Base-by-base conservation (phyloP, 768 basidiomycete genomes). In the Boletus reticuloceps region DNA sequence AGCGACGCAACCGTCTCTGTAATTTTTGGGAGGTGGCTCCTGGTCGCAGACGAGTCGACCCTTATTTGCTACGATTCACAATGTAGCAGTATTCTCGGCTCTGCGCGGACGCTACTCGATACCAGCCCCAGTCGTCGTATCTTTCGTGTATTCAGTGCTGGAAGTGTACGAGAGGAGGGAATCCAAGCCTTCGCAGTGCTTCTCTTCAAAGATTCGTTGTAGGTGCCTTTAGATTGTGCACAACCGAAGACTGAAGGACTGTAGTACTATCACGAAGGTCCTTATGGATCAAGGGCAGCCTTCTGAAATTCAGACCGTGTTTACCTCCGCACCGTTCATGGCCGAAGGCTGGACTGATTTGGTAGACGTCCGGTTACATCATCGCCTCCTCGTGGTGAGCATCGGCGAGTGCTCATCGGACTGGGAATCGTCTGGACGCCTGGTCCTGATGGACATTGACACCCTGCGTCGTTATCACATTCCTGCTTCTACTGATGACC, bases 41-140 rank as follows among this genome's bases (percentile, higher is more conserved):
- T 59, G 19, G 54, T 59, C 19, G 60, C 51, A 25, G 54, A 51
- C 10, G 54, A 50, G 1, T 47, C 60, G 9, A 39, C 10, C 5
- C 46, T 61, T n/a, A 14, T 47, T 17, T 56, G 58, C 34, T 61
- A 56, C 20, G 60, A 60, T 41, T 60, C 42, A 19, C 34, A 53
- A n/a, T 40, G 16, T 20, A 40, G 13, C 12, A 6, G 29, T 19
- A 37, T 44, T 19, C 17, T 5, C 4, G 27, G 25, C 3, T 59
- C 55, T 3, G 38, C 42, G 10, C 36, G 32, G 34, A 56, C 44
- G 20, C 19, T 59, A 4, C 38, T 50, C 12, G 22, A 55, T 17
- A 32, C 10, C 9, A 32, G 12, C 19, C 29, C 9, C 3, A 20
- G 47, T 38, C 32, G 34, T 37, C 49, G 36, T n/a, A 58, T 60